Evolutionary conservation across 78 protist species (phyloP).

Genomic region (Chrysochromulina tobinii): DNA sequence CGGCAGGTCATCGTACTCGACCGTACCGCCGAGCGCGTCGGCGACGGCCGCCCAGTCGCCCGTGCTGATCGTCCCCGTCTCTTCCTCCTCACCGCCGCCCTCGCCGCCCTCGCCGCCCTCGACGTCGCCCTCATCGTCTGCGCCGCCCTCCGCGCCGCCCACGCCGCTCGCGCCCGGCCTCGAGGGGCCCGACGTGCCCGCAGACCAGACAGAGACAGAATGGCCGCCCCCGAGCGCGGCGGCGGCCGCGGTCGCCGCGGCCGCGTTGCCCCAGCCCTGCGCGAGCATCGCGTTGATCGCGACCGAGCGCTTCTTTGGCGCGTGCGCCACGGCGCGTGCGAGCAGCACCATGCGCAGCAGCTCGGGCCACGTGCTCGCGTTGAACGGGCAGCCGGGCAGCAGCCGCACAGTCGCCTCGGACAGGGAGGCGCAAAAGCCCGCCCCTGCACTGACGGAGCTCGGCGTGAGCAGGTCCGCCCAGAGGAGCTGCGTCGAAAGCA

Average conservation of each 20-base stretch:
- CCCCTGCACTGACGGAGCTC: not conserved
- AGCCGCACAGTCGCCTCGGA: not conserved
- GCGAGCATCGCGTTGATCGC: not conserved
- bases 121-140: not conserved
- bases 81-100: not conserved
- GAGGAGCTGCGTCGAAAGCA: not conserved
- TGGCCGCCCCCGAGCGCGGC: not conserved
- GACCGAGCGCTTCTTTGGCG: conserved; percentile 7
- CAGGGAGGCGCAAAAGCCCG: not conserved
- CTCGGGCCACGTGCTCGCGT: not conserved
- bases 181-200: too few species aligned
- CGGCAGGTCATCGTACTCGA: not conserved
- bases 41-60: not conserved
- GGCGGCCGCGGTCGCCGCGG: not conserved
- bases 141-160: not conserved
- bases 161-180: too few species aligned
- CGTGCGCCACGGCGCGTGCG: conserved; percentile 1
- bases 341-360: conserved; percentile 2
- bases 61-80: not conserved
- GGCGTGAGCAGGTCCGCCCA: not conserved
- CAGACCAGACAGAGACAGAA: not conserved
- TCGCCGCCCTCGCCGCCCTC: not conserved
- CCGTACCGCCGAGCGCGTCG: not conserved
- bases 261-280: not conserved
- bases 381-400: not conserved